Conservation (phyloP, 2,329 filamentous ascomycete genomes). For the Alternaria gansuensis region DNA sequence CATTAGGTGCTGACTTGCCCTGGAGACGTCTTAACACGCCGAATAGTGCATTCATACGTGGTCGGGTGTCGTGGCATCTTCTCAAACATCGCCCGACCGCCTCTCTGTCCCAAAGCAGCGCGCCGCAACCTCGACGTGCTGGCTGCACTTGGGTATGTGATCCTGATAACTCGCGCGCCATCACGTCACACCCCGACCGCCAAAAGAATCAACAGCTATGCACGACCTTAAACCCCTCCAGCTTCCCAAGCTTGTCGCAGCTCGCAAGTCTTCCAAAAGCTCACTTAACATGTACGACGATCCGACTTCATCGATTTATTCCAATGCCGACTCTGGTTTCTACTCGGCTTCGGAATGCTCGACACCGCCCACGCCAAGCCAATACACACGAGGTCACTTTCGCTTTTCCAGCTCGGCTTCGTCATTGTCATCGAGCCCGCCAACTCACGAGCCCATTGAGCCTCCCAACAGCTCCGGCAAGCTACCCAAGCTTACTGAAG, state of each 20-base stretch:
- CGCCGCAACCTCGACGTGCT: slow-evolving; percentile 29
- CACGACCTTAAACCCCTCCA: slow-evolving; percentile 53
- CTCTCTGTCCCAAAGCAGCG: slow-evolving; percentile 37
- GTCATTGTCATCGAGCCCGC: slow-evolving; percentile 70
- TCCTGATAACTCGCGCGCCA: slow-evolving; percentile 42
- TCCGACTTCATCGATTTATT: slow-evolving; percentile 45
- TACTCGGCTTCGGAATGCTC: slow-evolving; percentile 71
- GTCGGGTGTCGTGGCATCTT: slow-evolving; percentile 53
- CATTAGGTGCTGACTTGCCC: slow-evolving; percentile 39
- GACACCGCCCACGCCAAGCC: slow-evolving; percentile 76
- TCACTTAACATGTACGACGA: slow-evolving; percentile 48
- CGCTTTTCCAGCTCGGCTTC: slow-evolving; percentile 79
- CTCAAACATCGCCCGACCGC: slow-evolving; percentile 45
- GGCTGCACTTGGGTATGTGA: slow-evolving; percentile 48
- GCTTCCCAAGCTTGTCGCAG: slow-evolving; percentile 52
- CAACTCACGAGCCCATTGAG: slow-evolving; percentile 62
- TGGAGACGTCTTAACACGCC: slow-evolving; percentile 34
- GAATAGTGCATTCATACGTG: slow-evolving; percentile 50
- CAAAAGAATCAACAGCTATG: slow-evolving; percentile 36
- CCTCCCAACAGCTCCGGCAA: slow-evolving; percentile 69
- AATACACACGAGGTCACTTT: slow-evolving; percentile 69
- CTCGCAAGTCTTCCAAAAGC: slow-evolving; percentile 49
- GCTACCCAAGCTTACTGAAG: slow-evolving; percentile 86
- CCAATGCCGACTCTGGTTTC: slow-evolving; percentile 50
- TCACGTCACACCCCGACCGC: slow-evolving; percentile 39